phyloP scores from a whole-genome alignment of 2,329 filamentous ascomycete species.

The Penicillium sp. region DNA sequence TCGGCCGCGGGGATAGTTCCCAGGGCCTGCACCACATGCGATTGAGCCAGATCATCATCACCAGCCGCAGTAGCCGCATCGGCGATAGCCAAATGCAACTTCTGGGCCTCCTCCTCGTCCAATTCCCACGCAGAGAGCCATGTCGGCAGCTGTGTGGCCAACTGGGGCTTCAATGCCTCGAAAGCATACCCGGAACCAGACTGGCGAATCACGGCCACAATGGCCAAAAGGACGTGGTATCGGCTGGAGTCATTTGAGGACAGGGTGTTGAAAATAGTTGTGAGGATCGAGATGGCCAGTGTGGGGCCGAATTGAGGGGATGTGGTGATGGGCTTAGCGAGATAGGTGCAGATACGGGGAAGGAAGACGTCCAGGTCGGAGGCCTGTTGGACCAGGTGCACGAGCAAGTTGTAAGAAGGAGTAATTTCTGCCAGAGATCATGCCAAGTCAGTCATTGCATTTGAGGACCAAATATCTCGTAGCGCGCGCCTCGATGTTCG shows the following conservation, averaged over 20 bases:
- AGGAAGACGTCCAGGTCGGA: constrained; percentile 80
- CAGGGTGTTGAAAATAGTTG: constrained; percentile 95
- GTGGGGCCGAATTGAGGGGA: constrained; percentile 79
- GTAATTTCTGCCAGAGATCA: constrained; percentile 65
- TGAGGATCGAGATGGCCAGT: constrained; percentile 82
- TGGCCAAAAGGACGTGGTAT: constrained; percentile 84
- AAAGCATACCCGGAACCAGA: constrained; percentile 67
- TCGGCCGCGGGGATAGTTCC: constrained; percentile 64
- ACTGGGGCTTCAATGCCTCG: constrained; percentile 74
- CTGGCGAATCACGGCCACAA: constrained; percentile 73
- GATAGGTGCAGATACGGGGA: constrained; percentile 79
- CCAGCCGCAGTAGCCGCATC: constrained; percentile 73
- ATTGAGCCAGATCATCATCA: constrained; percentile 69
- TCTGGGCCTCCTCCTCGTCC: constrained; percentile 74
- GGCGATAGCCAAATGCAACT: constrained; percentile 74
- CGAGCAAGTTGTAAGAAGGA: constrained; percentile 91
- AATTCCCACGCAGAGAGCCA: constrained; percentile 83
- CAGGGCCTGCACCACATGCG: constrained; percentile 68
- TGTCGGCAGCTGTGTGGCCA: constrained; percentile 67
- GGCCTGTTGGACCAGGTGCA: constrained; percentile 85
- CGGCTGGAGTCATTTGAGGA: constrained; percentile 68
- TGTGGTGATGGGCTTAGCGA: constrained; percentile 76
- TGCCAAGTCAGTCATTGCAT: constrained; percentile 15
- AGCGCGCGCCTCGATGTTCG: constrained; percentile 8
- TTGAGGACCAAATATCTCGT: constrained; percentile 6